Evolutionary conservation across 2,329 filamentous ascomycete genomes (phyloP).

Genomic region (Botrytis paeoniae): DNA sequence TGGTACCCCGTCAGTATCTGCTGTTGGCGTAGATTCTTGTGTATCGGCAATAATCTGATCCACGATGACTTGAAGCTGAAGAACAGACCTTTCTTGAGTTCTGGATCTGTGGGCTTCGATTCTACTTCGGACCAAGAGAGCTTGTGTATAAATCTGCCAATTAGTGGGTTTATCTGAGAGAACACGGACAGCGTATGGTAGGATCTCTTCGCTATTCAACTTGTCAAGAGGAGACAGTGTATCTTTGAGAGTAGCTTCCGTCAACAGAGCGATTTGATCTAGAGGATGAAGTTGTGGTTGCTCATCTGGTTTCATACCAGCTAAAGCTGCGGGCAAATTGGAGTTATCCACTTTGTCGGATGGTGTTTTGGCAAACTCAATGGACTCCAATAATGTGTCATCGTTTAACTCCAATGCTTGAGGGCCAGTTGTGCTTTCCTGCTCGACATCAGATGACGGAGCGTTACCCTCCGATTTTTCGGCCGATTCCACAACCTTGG

Average conservation of each 20-base stretch:
- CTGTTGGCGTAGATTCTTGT: slow-evolving; percentile 29
- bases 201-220: slow-evolving; percentile 86
- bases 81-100: slow-evolving; percentile 82
- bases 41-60: slow-evolving; percentile 94
- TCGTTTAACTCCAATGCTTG: slow-evolving; percentile 79
- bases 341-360: slow-evolving; percentile 41
- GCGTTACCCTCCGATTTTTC: slow-evolving; percentile 25
- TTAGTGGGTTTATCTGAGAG: slow-evolving; percentile 87
- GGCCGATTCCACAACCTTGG: slow-evolving; percentile 18
- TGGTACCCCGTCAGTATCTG: slow-evolving; percentile 38
- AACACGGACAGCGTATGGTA: slow-evolving; percentile 87
- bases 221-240: slow-evolving; percentile 78
- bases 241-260: slow-evolving; percentile 84
- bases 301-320: slow-evolving; percentile 66
- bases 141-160: slow-evolving; percentile 97
- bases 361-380: slow-evolving; percentile 67
- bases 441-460: slow-evolving; percentile 32
- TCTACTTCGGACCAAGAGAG: slow-evolving; percentile 80
- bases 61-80: slow-evolving; percentile 92
- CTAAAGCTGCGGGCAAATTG: slow-evolving; percentile 59
- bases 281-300: slow-evolving; percentile 80
- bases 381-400: slow-evolving; percentile 85
- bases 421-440: slow-evolving; percentile 48
- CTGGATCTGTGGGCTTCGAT: slow-evolving; percentile 85
- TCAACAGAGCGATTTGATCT: slow-evolving; percentile 87